phyloP scores from a whole-genome alignment of 2,329 filamentous ascomycete genomes.

The Parasarocladium wereldwijsianum region DNA sequence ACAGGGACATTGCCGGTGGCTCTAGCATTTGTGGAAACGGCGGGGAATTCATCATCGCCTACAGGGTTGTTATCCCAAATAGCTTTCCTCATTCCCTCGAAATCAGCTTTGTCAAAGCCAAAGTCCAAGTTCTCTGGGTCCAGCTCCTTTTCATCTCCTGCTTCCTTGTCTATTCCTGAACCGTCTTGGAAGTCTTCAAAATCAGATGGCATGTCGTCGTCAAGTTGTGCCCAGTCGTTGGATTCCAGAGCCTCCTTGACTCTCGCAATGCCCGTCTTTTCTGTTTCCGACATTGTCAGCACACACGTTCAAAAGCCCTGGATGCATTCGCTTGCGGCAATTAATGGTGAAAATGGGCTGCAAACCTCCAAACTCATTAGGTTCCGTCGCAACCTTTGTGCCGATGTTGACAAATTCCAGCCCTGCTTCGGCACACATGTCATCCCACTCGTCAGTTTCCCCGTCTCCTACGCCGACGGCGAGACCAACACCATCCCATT shows the following conservation, averaged over 20 bases:
- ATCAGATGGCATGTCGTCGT: slow-evolving; percentile 12
- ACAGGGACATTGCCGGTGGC: slow-evolving; percentile 4
- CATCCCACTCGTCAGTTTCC: slow-evolving; percentile 46
- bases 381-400: slow-evolving; percentile 18
- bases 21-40: too few relatives aligned
- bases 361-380: slow-evolving; percentile 46
- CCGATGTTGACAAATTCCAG: slow-evolving; percentile 48
- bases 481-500: slow-evolving; percentile 50
- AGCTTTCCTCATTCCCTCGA: slow-evolving; percentile 34
- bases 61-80: slow-evolving; percentile 29
- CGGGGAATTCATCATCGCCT: slow-evolving; percentile 11
- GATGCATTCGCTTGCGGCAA: too few relatives aligned
- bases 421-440: slow-evolving; percentile 37
- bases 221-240: slow-evolving; percentile 44
- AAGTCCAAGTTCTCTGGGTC: slow-evolving; percentile 36
- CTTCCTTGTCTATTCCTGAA: slow-evolving; percentile 15
- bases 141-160: slow-evolving; percentile 18
- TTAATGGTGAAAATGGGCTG: background rate
- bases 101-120: slow-evolving; percentile 35
- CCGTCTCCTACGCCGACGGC: slow-evolving; percentile 38
- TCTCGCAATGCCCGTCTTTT: slow-evolving; percentile 43
- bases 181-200: slow-evolving; percentile 19
- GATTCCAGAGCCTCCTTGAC: slow-evolving; percentile 47
- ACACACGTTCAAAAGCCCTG: too few relatives aligned
- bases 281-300: slow-evolving; percentile 17